Percentiles rank a stretch among this genome's conserved stretches.
Evolutionary conservation across 768 basidiomycete species (phyloP).

Genomic region (Lactifluus pinguis): DNA sequence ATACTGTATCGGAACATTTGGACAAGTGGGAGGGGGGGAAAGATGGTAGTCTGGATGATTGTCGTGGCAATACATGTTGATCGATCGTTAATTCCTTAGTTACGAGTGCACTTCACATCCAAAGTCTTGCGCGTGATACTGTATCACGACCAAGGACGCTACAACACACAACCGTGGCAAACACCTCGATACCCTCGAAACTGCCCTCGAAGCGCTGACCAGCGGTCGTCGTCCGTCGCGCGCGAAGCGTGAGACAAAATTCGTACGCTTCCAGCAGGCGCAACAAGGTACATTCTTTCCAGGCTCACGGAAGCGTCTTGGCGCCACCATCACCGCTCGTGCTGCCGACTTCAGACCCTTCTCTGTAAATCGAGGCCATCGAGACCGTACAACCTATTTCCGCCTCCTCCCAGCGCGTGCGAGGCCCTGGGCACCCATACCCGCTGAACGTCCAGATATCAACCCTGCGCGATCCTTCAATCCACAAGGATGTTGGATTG

Average conservation of each 20-base stretch:
- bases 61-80: no score
- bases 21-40: no score
- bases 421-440: slow-evolving; percentile 56
- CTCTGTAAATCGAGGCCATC: slow-evolving; percentile 31
- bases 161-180: slow-evolving; percentile 28
- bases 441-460: no score
- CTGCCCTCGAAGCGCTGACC: slow-evolving; percentile 22
- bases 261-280: slow-evolving; percentile 66
- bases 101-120: no score
- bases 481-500: slow-evolving; percentile 44
- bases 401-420: slow-evolving; percentile 78
- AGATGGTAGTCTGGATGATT: no score
- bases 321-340: slow-evolving; percentile 24
- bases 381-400: slow-evolving; percentile 52
- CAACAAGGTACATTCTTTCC: slow-evolving; percentile 61
- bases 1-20: no score
- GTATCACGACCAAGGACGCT: no score
- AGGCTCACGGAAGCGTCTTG: slow-evolving; percentile 23
- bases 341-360: slow-evolving; percentile 27
- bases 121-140: no score
- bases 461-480: no score
- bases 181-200: slow-evolving; percentile 45
- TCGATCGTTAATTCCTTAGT: no score
- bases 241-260: no score
- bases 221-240: slow-evolving; percentile 24